Evolutionary conservation across 345 rosid genomes (phyloP).

Genomic region (Cardamine occulta): DNA sequence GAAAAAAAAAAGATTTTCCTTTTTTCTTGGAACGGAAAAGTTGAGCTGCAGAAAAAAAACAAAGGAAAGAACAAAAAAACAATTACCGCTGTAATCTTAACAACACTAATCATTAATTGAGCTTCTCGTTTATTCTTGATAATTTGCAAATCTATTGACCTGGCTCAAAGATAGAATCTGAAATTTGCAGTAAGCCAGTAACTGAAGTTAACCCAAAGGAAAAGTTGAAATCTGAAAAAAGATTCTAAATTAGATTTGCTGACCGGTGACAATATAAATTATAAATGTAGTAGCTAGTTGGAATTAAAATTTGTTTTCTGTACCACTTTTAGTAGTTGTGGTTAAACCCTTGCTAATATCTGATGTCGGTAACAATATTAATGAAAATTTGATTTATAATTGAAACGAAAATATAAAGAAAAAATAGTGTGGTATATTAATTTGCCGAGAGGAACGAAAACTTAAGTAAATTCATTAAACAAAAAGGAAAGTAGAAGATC

Average conservation of each 20-base stretch:
- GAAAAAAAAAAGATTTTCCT: not conserved
- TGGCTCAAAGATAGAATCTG: not conserved
- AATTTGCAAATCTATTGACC: not conserved
- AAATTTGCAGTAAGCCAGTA: not conserved
- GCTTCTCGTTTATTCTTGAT: not conserved
- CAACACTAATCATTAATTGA: not conserved
- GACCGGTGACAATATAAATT: too few species aligned
- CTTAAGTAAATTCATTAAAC: not conserved
- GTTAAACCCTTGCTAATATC: too few species aligned
- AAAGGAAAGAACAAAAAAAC: not conserved
- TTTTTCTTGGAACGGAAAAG: not conserved
- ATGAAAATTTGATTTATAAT: not conserved
- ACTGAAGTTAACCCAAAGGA: too few species aligned
- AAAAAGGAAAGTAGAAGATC: conserved; percentile 6
- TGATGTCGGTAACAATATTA: too few species aligned
- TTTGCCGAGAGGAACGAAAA: not conserved
- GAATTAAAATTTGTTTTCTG: too few species aligned
- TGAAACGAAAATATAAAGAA: not conserved
- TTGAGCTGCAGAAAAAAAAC: not conserved
- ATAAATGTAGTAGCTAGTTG: too few species aligned
- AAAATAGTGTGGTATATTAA: not conserved
- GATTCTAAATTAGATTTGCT: not conserved
- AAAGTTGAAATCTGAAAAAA: too few species aligned
- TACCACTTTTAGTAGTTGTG: not conserved
- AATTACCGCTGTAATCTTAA: not conserved